These are phyloP conservation scores for Leptodontidium sp. DNA, from an alignment of 2,329 filamentous ascomycete species.

Conservation along the genomic window DNA sequence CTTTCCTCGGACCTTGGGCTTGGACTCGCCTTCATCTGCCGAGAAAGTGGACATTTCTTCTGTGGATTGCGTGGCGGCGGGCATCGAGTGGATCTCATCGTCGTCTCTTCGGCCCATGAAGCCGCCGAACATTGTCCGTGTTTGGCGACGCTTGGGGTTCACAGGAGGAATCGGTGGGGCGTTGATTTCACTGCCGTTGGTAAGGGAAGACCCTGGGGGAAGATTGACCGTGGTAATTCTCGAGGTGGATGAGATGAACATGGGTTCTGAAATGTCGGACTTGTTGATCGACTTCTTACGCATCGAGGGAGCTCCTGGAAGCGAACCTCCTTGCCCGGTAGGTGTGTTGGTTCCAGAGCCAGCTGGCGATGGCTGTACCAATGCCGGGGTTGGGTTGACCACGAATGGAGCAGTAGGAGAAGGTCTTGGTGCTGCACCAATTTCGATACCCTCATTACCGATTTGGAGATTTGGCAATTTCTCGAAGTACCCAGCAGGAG, in stretches of 20 bases:
- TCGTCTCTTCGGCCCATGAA: slow-evolving; percentile 41
- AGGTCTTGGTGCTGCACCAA: slow-evolving; percentile 43
- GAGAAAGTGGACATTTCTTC: slow-evolving; percentile 48
- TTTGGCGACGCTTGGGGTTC: slow-evolving; percentile 45
- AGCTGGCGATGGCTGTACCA: slow-evolving; percentile 37
- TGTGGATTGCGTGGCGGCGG: slow-evolving; percentile 42
- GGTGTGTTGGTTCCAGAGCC: slow-evolving; percentile 39
- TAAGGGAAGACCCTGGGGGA: slow-evolving; percentile 42
- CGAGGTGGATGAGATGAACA: slow-evolving; percentile 46
- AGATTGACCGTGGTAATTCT: slow-evolving; percentile 45
- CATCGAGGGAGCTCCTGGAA: slow-evolving; percentile 23
- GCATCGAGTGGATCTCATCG: slow-evolving; percentile 36
- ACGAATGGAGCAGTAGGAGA: slow-evolving; percentile 45
- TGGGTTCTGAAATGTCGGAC: slow-evolving; percentile 47
- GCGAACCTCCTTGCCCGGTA: slow-evolving; percentile 30
- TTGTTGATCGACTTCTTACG: slow-evolving; percentile 47
- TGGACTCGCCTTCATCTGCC: slow-evolving; percentile 43
- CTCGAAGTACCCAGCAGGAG: slow-evolving; percentile 40
- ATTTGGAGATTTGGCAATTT: slow-evolving; percentile 38
- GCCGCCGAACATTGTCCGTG: slow-evolving; percentile 44
- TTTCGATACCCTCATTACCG: slow-evolving; percentile 35
- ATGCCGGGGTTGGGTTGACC: slow-evolving; percentile 44
- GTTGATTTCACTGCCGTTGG: slow-evolving; percentile 39
- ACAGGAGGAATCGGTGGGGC: slow-evolving; percentile 47
- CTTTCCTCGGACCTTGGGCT: slow-evolving; percentile 38